phyloP scores from a whole-genome alignment of 768 basidiomycete genomes.

The Pisolithus orientalis region DNA sequence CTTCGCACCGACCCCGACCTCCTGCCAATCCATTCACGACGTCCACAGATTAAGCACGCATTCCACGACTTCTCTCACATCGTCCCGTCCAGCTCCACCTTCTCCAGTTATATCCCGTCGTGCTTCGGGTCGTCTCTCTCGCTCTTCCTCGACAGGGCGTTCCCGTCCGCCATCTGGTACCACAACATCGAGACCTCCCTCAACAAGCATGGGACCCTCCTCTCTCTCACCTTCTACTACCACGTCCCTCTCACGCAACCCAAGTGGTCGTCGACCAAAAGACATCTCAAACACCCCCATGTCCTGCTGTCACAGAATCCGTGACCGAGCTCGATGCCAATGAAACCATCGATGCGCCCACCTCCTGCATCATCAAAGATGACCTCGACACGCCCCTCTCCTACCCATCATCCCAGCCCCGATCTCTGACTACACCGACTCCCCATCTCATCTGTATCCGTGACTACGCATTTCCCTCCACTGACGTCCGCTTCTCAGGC shows the following conservation, averaged over 20 bases:
- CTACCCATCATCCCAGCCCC: too few species aligned
- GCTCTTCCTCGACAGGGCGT: conserved; percentile 14
- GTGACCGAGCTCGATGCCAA: not conserved
- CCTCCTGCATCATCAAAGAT: not conserved
- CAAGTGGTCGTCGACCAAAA: conserved; percentile 16
- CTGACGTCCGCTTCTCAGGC: conserved; percentile 41
- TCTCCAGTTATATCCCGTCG: conserved; percentile 49
- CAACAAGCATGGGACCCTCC: conserved; percentile 8
- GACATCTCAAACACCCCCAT: conserved; percentile 4
- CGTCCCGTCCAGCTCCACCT: conserved; percentile 54
- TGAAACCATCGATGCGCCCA: not conserved
- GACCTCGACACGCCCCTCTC: too few species aligned
- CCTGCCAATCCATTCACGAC: not conserved
- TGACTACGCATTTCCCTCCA: conserved; percentile 40
- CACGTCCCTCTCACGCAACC: conserved; percentile 6
- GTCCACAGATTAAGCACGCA: conserved; percentile 17
- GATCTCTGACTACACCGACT: too few species aligned
- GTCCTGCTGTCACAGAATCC: conserved; percentile 9
- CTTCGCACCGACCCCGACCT: conserved; percentile 26
- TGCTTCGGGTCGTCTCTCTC: conserved; percentile 25
- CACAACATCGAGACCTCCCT: conserved; percentile 17
- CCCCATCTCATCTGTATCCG: conserved; percentile 35
- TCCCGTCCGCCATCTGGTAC: conserved; percentile 18
- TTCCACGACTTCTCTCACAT: conserved; percentile 31
- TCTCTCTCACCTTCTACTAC: not conserved